phyloP scores from a whole-genome alignment of 2,329 filamentous ascomycete species.

The Sphaerulina vaccinii region DNA sequence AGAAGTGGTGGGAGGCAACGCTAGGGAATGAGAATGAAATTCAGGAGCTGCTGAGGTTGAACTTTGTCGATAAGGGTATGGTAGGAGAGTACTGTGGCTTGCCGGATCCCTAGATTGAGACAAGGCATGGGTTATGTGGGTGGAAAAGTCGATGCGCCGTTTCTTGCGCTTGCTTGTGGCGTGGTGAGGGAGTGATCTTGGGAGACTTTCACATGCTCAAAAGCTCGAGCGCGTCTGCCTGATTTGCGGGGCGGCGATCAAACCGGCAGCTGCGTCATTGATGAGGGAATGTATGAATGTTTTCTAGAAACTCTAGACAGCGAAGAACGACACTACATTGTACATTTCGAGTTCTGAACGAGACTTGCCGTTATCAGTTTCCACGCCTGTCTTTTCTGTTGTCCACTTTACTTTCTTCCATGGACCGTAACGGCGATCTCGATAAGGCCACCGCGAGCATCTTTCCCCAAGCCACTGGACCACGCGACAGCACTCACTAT shows the following conservation, averaged over 20 bases:
- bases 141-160: not conserved
- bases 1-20: conserved; percentile 10
- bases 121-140: not conserved
- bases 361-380: not conserved
- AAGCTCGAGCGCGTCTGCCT: not conserved
- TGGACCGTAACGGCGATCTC: not conserved
- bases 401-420: not conserved
- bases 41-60: conserved; percentile 4
- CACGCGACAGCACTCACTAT: not conserved
- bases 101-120: not conserved
- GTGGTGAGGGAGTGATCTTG: not conserved
- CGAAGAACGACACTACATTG: not conserved
- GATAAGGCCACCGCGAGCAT: not conserved
- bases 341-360: not conserved
- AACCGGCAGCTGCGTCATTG: conserved; percentile 9
- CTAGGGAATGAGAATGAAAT: conserved; percentile 10
- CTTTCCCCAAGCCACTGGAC: not conserved
- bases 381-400: not conserved
- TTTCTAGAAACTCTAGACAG: not conserved
- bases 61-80: conserved; percentile 9
- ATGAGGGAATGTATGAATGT: conserved; percentile 2
- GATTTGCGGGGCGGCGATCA: conserved; percentile 7
- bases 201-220: conserved; percentile 2
- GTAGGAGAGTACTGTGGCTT: conserved; percentile 4
- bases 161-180: no score